Evolutionary conservation across 177 flowering plant genomes (phyloP), one percentile per base, ranked within the genome.

Genomic region (Vitis hybrid): DNA sequence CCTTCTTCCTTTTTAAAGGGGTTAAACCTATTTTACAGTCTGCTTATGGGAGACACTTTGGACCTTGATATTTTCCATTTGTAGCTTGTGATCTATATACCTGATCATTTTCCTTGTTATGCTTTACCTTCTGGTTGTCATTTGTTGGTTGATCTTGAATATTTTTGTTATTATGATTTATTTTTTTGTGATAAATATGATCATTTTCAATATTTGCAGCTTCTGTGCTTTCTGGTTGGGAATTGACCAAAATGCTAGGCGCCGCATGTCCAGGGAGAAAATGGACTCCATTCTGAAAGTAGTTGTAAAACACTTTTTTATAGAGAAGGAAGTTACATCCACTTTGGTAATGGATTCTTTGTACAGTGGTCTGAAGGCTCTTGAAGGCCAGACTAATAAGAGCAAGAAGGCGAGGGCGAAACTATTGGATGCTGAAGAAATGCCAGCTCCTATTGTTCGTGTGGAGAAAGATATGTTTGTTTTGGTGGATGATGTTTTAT

Each of bases 261-360:
- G 90, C 53, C 87, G 83, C 59, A 87, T 96, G 97, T 91, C 97
- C 2, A 85, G 88, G 78, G 99, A 94, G 83, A 94, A 87, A 81
- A 74, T 81, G 50, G 97, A 94, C 75, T 81, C 79, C 59, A 90
- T 96, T 51, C 79, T 94, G 81, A 96, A 92, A 88, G 87, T 85
- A 9, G 90, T 91, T 74, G 97, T 96, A 21, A 96, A 92, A 69
- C 91, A 90, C 58, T 96, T 92, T 74, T 96, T 96, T 68, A 85
- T 96, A 81, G 98, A 94, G 81, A 94, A 96, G 85, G 99, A 96
- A 85, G 99, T 96, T 68, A 91, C 97, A 41, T 96, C 99, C 61
- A 96, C 99, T 58, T 81, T 96, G 87, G 97, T 96, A 15, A 96
- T 96, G 99, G 99, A 96, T 83, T 96, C 99, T 57, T 82, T 96